Conservation (phyloP, 352 stramenopile species). For the Phytopythium delawarense region DNA sequence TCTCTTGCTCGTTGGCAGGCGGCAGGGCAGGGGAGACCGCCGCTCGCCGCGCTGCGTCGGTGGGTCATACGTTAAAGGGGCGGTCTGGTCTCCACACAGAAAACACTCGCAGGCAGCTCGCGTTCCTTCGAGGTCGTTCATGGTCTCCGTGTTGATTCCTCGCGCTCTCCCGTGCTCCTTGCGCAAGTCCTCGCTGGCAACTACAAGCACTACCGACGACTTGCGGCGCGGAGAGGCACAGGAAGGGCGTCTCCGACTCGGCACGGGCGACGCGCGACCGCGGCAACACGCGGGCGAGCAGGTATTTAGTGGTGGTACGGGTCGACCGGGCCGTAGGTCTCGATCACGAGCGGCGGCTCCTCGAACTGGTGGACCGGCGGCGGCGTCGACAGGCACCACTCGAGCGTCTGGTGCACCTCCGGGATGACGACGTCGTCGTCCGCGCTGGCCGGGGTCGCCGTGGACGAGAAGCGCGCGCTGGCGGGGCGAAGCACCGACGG, state of each 20-base stretch:
- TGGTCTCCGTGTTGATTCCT: constrained; percentile 3
- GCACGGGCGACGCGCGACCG: neutral
- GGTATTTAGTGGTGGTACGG: constrained; percentile 61
- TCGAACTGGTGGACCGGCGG: constrained; percentile 89
- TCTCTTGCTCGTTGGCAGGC: neutral
- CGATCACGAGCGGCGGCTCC: constrained; percentile 83
- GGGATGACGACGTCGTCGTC: constrained; percentile 81
- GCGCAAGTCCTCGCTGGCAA: neutral
- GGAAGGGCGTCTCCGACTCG: neutral
- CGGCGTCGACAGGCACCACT: constrained; percentile 82
- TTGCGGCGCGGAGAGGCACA: neutral
- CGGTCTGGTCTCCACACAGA: neutral
- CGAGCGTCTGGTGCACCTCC: constrained; percentile 75
- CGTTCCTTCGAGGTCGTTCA: neutral
- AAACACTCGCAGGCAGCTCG: neutral
- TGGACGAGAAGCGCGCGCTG: constrained; percentile 48
- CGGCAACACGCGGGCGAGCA: neutral
- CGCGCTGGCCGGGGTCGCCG: constrained; percentile 43
- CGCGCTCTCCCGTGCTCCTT: neutral
- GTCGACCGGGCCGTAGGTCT: constrained; percentile 85
- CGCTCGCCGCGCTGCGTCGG: neutral
- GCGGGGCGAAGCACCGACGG: constrained; percentile 47
- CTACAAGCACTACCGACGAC: neutral
- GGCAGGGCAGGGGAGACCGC: neutral
- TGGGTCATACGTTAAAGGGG: neutral